Evolutionary conservation across 129 eudicot genomes (phyloP).

Genomic region (Rutidosis leptorrhynchoides): DNA sequence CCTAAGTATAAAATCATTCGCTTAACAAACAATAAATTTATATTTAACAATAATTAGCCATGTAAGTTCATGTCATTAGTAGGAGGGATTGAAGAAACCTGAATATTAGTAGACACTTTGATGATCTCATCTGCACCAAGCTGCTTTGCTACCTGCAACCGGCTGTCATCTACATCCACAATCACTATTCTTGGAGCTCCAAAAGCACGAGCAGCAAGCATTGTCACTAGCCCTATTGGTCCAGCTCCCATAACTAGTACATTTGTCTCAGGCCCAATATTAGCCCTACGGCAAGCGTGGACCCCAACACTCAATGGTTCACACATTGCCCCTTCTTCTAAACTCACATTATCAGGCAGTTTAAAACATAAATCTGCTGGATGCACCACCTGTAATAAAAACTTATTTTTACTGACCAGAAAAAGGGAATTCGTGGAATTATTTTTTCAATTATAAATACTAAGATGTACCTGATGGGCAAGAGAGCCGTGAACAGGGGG

Average conservation of each 20-base stretch:
- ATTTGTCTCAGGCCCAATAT: constrained; percentile 57
- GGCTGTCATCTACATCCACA: constrained; percentile 59
- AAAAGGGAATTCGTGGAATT: neutral
- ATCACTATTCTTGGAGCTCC: constrained; percentile 60
- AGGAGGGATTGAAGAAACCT: constrained; percentile 30
- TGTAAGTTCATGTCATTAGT: neutral
- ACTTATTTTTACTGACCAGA: neutral
- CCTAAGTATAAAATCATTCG: constrained; percentile 27
- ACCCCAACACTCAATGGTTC: constrained; percentile 75
- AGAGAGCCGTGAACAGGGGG: constrained; percentile 72
- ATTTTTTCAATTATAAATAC: neutral
- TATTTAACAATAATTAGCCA: neutral
- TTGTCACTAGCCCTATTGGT: constrained; percentile 62
- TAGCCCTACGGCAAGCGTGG: constrained; percentile 70
- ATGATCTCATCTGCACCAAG: constrained; percentile 60
- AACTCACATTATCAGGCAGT: constrained; percentile 59
- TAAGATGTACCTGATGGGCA: constrained; percentile 49
- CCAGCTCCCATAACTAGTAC: constrained; percentile 69
- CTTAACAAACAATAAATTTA: neutral
- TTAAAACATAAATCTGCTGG: constrained; percentile 71
- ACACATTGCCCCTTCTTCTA: constrained; percentile 84
- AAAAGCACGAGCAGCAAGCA: constrained; percentile 78
- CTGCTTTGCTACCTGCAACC: constrained; percentile 61
- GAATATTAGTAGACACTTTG: constrained; percentile 53
- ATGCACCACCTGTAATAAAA: constrained; percentile 49